Evolutionary conservation across 306 rosid species (phyloP).

Genomic region (Acacia acuminata): DNA sequence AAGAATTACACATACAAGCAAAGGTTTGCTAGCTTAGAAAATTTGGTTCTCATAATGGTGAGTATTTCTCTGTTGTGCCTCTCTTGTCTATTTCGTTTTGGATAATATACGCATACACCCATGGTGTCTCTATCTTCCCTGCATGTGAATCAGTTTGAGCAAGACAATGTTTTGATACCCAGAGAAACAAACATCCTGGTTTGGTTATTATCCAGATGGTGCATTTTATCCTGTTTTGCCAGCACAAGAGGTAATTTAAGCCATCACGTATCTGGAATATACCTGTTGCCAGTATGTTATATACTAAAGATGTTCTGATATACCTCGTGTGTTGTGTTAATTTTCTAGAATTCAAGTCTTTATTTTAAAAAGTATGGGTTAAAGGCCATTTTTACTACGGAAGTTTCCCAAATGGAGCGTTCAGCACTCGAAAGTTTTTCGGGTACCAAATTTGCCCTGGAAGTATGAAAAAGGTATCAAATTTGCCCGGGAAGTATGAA

Average conservation of each 20-base stretch:
- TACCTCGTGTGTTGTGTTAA: neutral
- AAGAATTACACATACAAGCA: conserved; percentile 66
- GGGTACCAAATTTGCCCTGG: too few species aligned
- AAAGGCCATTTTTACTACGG: too few species aligned
- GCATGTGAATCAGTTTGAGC: conserved; percentile 54
- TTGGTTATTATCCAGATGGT: conserved; percentile 73
- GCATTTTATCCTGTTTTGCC: conserved; percentile 52
- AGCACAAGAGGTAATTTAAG: conserved; percentile 56
- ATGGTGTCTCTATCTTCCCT: conserved; percentile 8
- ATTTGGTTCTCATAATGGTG: conserved; percentile 81
- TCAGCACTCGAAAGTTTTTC: too few species aligned
- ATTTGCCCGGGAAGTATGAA: too few species aligned
- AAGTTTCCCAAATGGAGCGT: too few species aligned
- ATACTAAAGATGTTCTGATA: neutral
- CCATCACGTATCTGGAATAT: conserved; percentile 13
- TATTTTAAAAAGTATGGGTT: too few species aligned
- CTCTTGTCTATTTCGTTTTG: conserved; percentile 2
- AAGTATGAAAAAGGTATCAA: too few species aligned
- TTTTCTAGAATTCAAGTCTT: neutral
- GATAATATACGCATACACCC: neutral
- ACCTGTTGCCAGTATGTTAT: neutral
- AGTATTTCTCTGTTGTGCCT: conserved; percentile 38
- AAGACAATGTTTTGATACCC: conserved; percentile 60
- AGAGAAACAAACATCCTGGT: conserved; percentile 83
- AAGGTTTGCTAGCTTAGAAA: conserved; percentile 72